A percentile compares a stretch with the other conserved stretches of the same genome.
phyloP scores from a whole-genome alignment of 345 rosid species.

The Melaleuca quinquenervia region DNA sequence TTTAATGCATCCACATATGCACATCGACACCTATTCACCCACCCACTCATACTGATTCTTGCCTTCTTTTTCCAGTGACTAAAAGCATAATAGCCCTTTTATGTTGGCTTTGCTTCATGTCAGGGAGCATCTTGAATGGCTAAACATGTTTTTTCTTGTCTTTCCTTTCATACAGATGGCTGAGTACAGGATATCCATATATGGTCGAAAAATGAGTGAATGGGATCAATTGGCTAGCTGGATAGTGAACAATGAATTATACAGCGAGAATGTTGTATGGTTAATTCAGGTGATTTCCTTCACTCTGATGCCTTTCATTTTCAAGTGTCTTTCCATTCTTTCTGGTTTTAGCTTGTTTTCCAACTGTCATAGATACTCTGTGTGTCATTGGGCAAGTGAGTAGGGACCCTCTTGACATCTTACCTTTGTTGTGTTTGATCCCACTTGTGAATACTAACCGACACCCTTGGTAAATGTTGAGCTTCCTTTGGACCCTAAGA shows the following conservation, averaged over 20 bases:
- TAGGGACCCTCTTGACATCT: neutral
- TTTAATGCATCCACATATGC: neutral
- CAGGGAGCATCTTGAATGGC: neutral
- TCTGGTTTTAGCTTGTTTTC: neutral
- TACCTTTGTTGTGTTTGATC: neutral
- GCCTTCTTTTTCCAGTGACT: neutral
- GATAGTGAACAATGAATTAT: constrained; percentile 96
- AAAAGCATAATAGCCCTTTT: neutral
- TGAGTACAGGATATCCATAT: constrained; percentile 93
- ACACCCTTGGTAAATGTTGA: neutral
- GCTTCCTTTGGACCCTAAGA: neutral
- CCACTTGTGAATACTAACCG: neutral
- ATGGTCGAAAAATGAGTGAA: constrained; percentile 97
- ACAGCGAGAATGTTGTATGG: constrained; percentile 98
- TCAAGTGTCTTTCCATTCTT: neutral
- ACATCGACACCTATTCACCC: neutral
- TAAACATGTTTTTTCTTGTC: constrained; percentile 1
- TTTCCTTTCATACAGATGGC: constrained; percentile 65
- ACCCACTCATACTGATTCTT: neutral
- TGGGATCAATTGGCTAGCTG: constrained; percentile 99
- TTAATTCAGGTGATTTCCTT: constrained; percentile 70
- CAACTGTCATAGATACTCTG: neutral
- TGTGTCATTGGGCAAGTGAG: neutral
- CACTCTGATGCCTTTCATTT: neutral
- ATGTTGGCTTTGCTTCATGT: neutral